Evolutionary conservation across 306 rosid species (phyloP).

Genomic region (Prunus salicina): DNA sequence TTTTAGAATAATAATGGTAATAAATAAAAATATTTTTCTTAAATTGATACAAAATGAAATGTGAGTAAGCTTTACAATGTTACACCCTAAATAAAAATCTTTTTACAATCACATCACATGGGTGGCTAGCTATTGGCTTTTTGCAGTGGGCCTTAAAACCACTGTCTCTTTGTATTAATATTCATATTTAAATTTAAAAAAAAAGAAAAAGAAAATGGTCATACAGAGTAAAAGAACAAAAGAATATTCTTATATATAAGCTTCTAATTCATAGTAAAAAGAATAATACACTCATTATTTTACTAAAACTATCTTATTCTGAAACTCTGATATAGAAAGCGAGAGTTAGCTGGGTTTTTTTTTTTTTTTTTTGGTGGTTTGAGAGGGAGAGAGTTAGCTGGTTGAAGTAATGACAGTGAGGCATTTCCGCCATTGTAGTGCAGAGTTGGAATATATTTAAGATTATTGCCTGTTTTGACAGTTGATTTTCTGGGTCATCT

Average conservation of each 20-base stretch:
- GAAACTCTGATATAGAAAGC: not conserved
- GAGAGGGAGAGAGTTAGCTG: conserved; percentile 5
- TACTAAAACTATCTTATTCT: not conserved
- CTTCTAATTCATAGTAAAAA: conserved; percentile 11
- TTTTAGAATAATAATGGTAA: too few relatives aligned
- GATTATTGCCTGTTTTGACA: conserved; percentile 1
- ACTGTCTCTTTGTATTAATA: too few relatives aligned
- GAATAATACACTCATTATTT: not conserved
- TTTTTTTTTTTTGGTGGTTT: too few relatives aligned
- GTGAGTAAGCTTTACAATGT: too few relatives aligned
- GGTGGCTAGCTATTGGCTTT: not conserved
- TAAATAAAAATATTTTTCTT: too few relatives aligned
- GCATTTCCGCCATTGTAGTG: not conserved
- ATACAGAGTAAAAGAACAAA: conserved; percentile 13
- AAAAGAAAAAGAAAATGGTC: not conserved
- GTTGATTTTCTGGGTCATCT: not conserved
- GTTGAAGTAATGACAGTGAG: not conserved
- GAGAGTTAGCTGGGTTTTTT: not conserved
- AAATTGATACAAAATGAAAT: too few relatives aligned
- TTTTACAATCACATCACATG: not conserved
- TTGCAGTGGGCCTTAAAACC: not conserved
- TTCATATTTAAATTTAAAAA: not conserved
- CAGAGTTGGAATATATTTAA: not conserved
- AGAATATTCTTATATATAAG: conserved; percentile 38
- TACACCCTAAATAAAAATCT: not conserved